Percentiles rank a stretch among this genome's conserved stretches.
Evolutionary conservation across 1,284 basidiomycete species (phyloP).

Genomic region (Irpex lacteus): DNA sequence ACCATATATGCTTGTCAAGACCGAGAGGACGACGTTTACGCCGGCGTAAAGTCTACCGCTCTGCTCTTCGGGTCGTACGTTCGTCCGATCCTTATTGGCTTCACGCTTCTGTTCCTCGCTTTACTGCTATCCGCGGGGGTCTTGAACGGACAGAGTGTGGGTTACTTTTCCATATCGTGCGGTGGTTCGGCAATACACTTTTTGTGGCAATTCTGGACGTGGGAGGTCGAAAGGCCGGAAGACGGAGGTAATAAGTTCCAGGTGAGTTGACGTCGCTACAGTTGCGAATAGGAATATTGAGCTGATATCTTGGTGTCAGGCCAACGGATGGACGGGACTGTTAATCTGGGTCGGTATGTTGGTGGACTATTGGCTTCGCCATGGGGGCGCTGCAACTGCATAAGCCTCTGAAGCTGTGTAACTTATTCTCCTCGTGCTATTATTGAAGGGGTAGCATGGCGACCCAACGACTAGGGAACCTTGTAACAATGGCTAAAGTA

Average conservation of each 20-base stretch:
- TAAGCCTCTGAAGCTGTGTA: not conserved
- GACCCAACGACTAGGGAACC: no score
- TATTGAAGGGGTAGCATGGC: no score
- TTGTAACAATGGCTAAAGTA: no score
- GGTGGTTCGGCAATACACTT: conserved; percentile 41
- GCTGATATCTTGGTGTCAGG: not conserved
- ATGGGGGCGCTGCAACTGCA: not conserved
- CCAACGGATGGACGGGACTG: conserved; percentile 12
- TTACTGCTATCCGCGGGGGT: conserved; percentile 35
- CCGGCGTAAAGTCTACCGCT: conserved; percentile 36
- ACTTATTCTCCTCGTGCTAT: not conserved
- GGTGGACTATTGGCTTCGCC: conserved; percentile 9
- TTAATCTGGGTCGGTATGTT: conserved; percentile 14
- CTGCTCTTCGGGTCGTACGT: conserved; percentile 46
- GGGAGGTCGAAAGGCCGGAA: conserved; percentile 12
- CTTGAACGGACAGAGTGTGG: conserved; percentile 31
- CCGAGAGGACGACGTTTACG: conserved; percentile 42
- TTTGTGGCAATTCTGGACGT: conserved; percentile 39
- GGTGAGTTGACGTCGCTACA: not conserved
- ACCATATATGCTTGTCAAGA: conserved; percentile 63
- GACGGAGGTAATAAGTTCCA: conserved; percentile 15
- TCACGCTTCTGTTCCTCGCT: conserved; percentile 40
- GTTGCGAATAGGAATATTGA: no score
- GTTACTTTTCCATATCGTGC: conserved; percentile 42
- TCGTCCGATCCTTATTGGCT: conserved; percentile 40